Evolutionary conservation across 208 protist genomes (phyloP).

Genomic region (Crithidia expoeki): DNA sequence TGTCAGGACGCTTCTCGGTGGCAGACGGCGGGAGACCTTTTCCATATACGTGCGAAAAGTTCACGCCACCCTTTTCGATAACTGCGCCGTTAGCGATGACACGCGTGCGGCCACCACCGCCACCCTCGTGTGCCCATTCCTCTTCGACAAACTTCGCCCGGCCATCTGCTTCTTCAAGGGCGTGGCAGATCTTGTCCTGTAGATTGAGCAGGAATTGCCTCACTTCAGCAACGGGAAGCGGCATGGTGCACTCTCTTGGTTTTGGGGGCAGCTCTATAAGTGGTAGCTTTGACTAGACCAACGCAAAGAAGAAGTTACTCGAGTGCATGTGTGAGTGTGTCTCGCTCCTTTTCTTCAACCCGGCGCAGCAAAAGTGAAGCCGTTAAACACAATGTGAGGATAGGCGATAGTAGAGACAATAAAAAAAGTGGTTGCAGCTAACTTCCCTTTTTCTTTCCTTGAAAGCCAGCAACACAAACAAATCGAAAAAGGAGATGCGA

Average conservation of each 20-base stretch:
- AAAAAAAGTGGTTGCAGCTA: too few species aligned
- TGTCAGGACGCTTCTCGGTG: constrained; percentile 42
- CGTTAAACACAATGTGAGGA: too few species aligned
- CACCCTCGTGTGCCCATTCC: constrained; percentile 52
- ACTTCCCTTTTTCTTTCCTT: too few species aligned
- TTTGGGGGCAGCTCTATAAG: neutral
- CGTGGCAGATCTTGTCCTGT: constrained; percentile 62
- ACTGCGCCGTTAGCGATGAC: constrained; percentile 53
- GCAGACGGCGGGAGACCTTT: constrained; percentile 46
- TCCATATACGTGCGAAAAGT: constrained; percentile 74
- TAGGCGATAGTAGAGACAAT: too few species aligned
- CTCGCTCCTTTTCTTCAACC: too few species aligned
- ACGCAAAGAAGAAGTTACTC: neutral
- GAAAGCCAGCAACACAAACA: too few species aligned
- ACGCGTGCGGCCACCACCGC: constrained; percentile 63
- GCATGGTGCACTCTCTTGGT: constrained; percentile 2
- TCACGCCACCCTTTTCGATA: constrained; percentile 84
- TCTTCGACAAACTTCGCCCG: constrained; percentile 63
- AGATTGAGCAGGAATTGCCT: constrained; percentile 39
- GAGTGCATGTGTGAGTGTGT: too few species aligned
- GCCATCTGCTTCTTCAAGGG: constrained; percentile 47
- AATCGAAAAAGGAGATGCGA: too few species aligned
- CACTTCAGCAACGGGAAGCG: constrained; percentile 35
- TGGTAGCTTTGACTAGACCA: neutral
- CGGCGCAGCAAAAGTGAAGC: too few species aligned